Evolutionary conservation across 805 yeast species (phyloP), one percentile per base, ranked within the genome.

Genomic region (Ogataea glucozyma): DNA sequence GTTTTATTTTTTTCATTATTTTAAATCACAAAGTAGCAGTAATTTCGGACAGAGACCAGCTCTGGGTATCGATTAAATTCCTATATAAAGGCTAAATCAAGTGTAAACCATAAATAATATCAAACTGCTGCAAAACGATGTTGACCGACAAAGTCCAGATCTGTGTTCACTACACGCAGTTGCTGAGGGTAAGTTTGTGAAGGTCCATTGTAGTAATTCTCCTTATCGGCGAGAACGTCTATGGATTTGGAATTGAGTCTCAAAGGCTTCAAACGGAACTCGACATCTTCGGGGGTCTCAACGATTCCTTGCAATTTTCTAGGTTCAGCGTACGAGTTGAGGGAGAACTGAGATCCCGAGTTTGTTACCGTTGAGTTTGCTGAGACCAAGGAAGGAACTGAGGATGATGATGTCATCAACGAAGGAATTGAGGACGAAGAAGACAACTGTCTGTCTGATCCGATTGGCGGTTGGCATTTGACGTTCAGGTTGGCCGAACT

Each of bases 351-450:
- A 2, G 59, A 52, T 11, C 66, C 53, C 6, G 59, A 44, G 3
- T 72, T 67, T 10, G 54, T 40, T 7, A 18, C 33, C 20, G 48
- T 34, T 4, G 71, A 63, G 38, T 68, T 60, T 16, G 77, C 71
- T 6, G 72, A 58, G 26, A 44, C 44, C 6, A 53, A 48, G 20
- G 58, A 69, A 12, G 76, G 76, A 11, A 71, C 59, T 4, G 72
- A 64, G 31, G 58, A 40, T 35, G 58, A 40, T 37, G 57, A 57
- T 17, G 72, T 63, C 9, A 58, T 51, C 7, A 64, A 55, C 13
- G 64, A 52, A 2, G 70, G 62, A 3, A 53, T 48, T 6, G 60
- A 47, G 12, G 49, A 43, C 3, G 50, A 46, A 13, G 55, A 48
- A 21, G 52, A 42, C 18, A 46, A 31, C 26, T 27, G 47, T 13